A percentile compares a stretch with the other conserved stretches of the same genome.
Evolutionary conservation across 2,329 filamentous ascomycete species (phyloP).

Genomic region (Alternaria infectoria): DNA sequence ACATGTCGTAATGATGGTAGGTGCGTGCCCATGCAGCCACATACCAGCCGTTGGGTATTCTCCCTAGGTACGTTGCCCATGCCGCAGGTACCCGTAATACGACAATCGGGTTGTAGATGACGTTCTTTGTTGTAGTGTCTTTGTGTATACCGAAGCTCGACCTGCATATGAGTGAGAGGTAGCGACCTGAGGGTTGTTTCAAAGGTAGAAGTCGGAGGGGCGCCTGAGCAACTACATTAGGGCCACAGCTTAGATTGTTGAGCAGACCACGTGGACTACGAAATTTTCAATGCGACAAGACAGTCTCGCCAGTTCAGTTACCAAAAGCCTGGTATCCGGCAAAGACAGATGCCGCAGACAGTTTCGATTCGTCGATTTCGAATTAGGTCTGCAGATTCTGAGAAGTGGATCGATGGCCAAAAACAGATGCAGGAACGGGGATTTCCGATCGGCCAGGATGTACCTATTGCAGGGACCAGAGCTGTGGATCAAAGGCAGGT

Average conservation of each 20-base stretch:
- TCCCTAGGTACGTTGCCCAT: slow-evolving; percentile 19
- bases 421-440: neutral
- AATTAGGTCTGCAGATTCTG: slow-evolving; percentile 7
- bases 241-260: neutral
- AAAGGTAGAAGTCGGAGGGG: neutral
- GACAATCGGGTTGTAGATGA: slow-evolving; percentile 12
- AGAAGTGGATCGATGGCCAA: slow-evolving; percentile 2
- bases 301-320: slow-evolving; percentile 13
- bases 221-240: neutral
- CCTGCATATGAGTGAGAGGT: neutral
- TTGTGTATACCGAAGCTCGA: slow-evolving; percentile 2
- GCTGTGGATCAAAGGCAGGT: slow-evolving; percentile 23
- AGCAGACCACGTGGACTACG: neutral
- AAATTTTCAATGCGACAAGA: slow-evolving; percentile 11
- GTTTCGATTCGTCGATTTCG: slow-evolving; percentile 18
- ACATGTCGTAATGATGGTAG: slow-evolving; percentile 24
- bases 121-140: slow-evolving; percentile 14
- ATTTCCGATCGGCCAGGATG: slow-evolving; percentile 13
- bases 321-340: slow-evolving; percentile 22
- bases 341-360: slow-evolving; percentile 33
- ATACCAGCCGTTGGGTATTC: slow-evolving; percentile 21
- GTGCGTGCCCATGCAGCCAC: slow-evolving; percentile 37
- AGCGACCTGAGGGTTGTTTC: neutral
- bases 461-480: slow-evolving; percentile 20
- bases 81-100: slow-evolving; percentile 23